Base-by-base conservation (phyloP, 495 filamentous ascomycete species). In the Aspergillus indologenus region DNA sequence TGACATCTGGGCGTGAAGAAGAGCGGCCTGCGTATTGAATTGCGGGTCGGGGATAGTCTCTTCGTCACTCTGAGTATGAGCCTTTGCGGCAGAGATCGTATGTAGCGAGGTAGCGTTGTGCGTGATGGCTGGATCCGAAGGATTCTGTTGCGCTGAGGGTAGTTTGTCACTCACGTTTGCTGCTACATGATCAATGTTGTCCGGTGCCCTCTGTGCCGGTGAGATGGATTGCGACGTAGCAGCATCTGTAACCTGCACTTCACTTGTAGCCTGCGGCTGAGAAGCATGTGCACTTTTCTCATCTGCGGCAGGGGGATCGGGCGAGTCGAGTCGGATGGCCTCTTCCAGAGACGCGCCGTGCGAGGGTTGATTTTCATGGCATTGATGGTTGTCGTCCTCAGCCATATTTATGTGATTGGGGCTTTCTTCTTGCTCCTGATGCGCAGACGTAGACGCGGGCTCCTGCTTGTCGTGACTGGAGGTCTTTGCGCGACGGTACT, bases 11-110 rank as follows among this genome's bases (percentile, higher is more conserved):
- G 79, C 79, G 53, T 75, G 71, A 5, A 73, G 49, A n/a, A 81
- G 60, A 14, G 80, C 80, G 40, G 76, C 78, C 45, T 81, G 80
- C 1, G 80, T 83, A 0, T 79, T 80, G 20, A 81, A 65, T 22
- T 77, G 70, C 3, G 67, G 61, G 26, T 79, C 79, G 3, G 60
- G 60, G 55, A 61, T 69, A 3, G 63, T 58, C n/a, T 67, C 59
- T 1, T 48, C 53, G 11, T 60, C 58, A 14, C 59, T 34, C 6
- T 63, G 65, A 14, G 72, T 56, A 45, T 65, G 50, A 18, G 40
- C 43, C 24, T 68, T 74, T 5, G 65, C 66, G 18, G 72, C 50
- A 1, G 61, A 63, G 6, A 75, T 76, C 14, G 75, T 75, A 51
- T 77, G 70, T 23, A 79, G 65, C 0, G 77, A 79, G 22, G 65